Conservation (phyloP, 2,329 filamentous ascomycete species). For the Cercospora zeina region DNA sequence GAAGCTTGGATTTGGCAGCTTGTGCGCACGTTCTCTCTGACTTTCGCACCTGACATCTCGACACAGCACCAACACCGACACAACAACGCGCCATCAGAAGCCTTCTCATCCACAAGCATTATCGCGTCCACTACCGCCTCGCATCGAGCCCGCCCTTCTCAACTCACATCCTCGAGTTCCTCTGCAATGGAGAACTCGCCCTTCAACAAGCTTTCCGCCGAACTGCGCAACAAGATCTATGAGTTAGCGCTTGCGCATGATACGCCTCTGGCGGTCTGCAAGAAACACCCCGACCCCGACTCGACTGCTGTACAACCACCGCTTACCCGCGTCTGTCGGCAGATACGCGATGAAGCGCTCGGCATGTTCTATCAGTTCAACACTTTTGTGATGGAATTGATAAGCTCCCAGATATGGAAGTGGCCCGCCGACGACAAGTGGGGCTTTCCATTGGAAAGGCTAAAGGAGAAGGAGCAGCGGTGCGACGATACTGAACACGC, state of each 20-base stretch:
- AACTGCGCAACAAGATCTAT: constrained; percentile 1
- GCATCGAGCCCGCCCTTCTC: neutral
- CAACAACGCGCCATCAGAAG: neutral
- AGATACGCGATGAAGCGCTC: neutral
- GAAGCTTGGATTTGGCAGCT: neutral
- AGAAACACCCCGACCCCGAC: neutral
- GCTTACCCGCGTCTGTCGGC: neutral
- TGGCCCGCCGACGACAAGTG: neutral
- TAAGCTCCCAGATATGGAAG: neutral
- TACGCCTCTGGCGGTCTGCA: neutral
- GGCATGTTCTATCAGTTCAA: neutral
- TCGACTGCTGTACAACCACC: neutral
- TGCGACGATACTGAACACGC: too few relatives aligned
- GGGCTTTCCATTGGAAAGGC: neutral
- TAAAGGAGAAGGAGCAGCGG: too few relatives aligned
- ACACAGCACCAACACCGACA: neutral
- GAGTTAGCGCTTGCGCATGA: neutral
- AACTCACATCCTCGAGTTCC: too few relatives aligned
- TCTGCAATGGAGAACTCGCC: neutral
- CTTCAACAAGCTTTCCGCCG: constrained; percentile 4
- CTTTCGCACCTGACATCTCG: neutral
- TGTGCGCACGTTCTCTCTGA: neutral
- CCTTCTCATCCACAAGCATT: too few relatives aligned
- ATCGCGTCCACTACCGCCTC: neutral
- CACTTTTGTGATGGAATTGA: neutral